These are phyloP conservation scores for Phytophthora agathidicida DNA, from an alignment of 352 stramenopile genomes.

Conservation along the genomic window DNA sequence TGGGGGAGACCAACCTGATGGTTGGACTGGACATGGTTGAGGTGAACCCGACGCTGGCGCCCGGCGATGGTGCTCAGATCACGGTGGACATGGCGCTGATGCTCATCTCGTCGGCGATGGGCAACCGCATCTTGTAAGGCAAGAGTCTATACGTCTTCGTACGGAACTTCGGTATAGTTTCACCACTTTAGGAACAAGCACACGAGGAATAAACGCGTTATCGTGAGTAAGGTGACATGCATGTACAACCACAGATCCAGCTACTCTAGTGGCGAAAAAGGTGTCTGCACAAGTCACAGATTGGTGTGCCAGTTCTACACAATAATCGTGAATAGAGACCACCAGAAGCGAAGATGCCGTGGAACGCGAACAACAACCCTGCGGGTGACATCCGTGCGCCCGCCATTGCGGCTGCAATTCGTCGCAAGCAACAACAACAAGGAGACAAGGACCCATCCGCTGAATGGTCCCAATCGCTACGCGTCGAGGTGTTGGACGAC, in stretches of 20 bases:
- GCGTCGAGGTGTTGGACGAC: slow-evolving; percentile 51
- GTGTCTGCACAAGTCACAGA: slow-evolving; percentile 20
- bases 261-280: no score
- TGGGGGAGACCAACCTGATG: slow-evolving; percentile 90
- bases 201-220: not conserved
- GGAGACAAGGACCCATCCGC: slow-evolving; percentile 4
- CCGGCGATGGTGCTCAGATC: slow-evolving; percentile 86
- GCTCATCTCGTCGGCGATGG: slow-evolving; percentile 93
- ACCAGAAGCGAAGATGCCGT: slow-evolving; percentile 59
- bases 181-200: not conserved
- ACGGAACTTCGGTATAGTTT: not conserved
- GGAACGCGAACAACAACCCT: slow-evolving; percentile 88
- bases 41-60: slow-evolving; percentile 93
- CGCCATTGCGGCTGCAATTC: slow-evolving; percentile 61
- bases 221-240: not conserved
- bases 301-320: slow-evolving; percentile 8
- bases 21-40: slow-evolving; percentile 95
- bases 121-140: slow-evolving; percentile 91
- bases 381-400: slow-evolving; percentile 80
- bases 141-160: not conserved
- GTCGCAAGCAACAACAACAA: slow-evolving; percentile 55
- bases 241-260: no score
- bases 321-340: not conserved
- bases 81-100: slow-evolving; percentile 94
- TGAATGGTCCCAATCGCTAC: slow-evolving; percentile 44